Conservation (phyloP, 1,284 basidiomycete species). For the Apiotrichum porosum region DNA sequence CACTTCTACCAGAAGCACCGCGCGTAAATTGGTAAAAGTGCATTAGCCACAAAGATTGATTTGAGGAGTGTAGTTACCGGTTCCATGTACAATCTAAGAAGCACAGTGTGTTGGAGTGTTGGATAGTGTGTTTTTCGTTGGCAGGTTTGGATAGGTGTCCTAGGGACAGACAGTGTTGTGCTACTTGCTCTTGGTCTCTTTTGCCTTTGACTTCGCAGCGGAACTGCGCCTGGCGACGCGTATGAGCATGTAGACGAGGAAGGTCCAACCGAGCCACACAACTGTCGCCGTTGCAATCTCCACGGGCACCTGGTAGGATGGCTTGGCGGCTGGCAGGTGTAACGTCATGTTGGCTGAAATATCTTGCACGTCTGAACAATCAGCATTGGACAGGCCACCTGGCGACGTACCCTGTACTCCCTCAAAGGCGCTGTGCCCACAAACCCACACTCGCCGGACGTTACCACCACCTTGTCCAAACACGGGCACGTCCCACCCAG, state of each 20-base stretch:
- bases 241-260: conserved; percentile 10
- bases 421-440: not conserved
- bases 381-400: no score
- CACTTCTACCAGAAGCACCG: conserved; percentile 88
- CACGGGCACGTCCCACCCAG: not conserved
- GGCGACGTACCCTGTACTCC: no score
- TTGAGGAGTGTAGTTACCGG: no score
- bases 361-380: no score
- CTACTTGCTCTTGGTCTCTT: no score
- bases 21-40: conserved; percentile 26
- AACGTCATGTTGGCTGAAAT: not conserved
- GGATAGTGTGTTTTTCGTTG: no score
- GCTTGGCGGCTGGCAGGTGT: conserved; percentile 6
- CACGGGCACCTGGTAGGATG: conserved; percentile 4
- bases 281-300: conserved; percentile 4
- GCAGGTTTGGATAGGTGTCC: no score
- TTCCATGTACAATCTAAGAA: conserved; percentile 4
- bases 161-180: no score
- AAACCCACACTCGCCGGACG: not conserved
- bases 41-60: not conserved
- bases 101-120: no score
- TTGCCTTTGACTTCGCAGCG: no score
- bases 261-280: conserved; percentile 9
- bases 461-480: not conserved
- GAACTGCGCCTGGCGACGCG: no score